Evolutionary conservation across 495 filamentous ascomycete species (phyloP).

Genomic region (Emericellopsis terricola): DNA sequence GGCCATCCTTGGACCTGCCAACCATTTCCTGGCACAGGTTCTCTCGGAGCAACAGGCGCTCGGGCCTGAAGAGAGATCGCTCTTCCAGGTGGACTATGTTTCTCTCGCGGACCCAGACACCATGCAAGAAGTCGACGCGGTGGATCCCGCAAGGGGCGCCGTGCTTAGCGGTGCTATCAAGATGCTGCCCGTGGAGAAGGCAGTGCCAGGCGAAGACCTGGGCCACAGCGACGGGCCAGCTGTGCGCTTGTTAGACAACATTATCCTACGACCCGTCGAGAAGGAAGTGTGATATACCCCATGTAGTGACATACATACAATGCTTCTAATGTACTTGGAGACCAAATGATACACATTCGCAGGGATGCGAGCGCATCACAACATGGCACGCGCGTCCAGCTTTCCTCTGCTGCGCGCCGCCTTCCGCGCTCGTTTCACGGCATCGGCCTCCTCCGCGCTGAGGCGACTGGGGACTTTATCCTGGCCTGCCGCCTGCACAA

Average conservation of each 20-base stretch:
- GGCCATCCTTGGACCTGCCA: constrained; percentile 51
- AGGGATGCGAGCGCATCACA: constrained; percentile 10
- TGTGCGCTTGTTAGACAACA: constrained; percentile 88
- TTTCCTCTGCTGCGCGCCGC: constrained; percentile 21
- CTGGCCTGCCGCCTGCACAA: constrained; percentile 20
- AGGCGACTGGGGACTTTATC: constrained; percentile 15
- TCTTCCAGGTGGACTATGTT: constrained; percentile 77
- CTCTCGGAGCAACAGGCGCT: constrained; percentile 45
- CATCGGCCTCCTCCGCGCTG: constrained; percentile 22
- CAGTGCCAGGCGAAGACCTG: constrained; percentile 48
- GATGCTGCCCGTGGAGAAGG: constrained; percentile 65
- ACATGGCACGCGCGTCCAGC: constrained; percentile 26
- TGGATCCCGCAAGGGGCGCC: constrained; percentile 49
- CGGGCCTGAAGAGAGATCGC: constrained; percentile 39
- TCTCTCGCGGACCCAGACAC: constrained; percentile 68
- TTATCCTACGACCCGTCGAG: constrained; percentile 41
- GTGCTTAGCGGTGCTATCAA: constrained; percentile 80
- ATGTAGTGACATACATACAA: neutral
- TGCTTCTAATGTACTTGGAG: neutral
- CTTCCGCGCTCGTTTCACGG: constrained; percentile 13
- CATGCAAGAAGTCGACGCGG: constrained; percentile 54
- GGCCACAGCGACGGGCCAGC: constrained; percentile 46
- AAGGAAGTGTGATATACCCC: neutral
- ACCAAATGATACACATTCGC: neutral
- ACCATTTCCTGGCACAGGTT: constrained; percentile 26